Evolutionary conservation across 2,329 filamentous ascomycete genomes (phyloP), one percentile per base, ranked within the genome.

Genomic region (Ascosphaera acerosa): DNA sequence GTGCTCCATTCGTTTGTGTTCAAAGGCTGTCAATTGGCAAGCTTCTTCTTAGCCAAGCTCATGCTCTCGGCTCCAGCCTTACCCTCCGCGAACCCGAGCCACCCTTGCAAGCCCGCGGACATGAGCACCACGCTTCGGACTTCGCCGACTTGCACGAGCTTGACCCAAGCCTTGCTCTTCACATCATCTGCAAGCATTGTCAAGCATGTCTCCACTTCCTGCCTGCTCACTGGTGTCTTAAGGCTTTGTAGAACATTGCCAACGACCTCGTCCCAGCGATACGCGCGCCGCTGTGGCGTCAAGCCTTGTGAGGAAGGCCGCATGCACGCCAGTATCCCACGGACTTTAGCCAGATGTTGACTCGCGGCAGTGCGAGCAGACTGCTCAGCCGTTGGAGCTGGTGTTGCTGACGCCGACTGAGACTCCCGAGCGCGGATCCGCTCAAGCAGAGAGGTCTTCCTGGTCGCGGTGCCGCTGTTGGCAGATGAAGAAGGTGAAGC

Each of bases 351-450:
- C 1, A 70, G 64, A 6, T 73, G 64, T 41, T 73, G 66, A 15
- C 77, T 55, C 0, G 75, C 75, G 3, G 67, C 64, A 10, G 59
- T 62, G 9, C 71, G 69, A 37, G 64, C 55, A 3, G 76, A 52
- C 40, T 70, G 60, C 12, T 57, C 61, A 15, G 61, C 56, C 1
- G 62, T 54, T 0, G 60, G 62, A 1, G 35, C 57, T 34, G 35
- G 52, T 32, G 36, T 53, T 39, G 37, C 54, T 43, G 46, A 63
- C 46, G 46, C 64, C 57, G 53, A 54, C 18, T 42, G 46, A 20
- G 40, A 49, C 40, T 76, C 66, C 54, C 84, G 84, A 33, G 63
- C 59, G 38, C 74, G 70, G 38, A 89, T 65, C 30, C 76, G 71
- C 47, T 82, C 76, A 34, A 87, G 59, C 15, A 89, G 64, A 32